A percentile compares a stretch with the other conserved stretches of the same genome.
These are phyloP conservation scores for Aureobasidium musti DNA, from an alignment of 2,329 filamentous ascomycete genomes.

Conservation along the genomic window DNA sequence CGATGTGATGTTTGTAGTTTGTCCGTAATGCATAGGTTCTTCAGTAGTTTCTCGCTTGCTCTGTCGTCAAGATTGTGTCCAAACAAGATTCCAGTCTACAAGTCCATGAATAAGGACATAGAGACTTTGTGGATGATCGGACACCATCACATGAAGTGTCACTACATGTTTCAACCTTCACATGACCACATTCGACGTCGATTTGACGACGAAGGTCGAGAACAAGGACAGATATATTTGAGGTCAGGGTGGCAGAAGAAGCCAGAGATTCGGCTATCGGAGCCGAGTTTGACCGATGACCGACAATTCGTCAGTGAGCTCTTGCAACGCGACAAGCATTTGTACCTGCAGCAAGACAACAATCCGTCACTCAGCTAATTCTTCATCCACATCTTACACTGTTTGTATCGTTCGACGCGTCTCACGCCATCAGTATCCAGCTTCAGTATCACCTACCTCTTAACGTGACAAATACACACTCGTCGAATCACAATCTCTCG, in stretches of 20 bases:
- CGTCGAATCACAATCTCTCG: not conserved
- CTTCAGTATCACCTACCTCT: not conserved
- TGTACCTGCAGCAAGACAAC: not conserved
- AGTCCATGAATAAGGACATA: not conserved
- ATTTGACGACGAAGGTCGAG: not conserved
- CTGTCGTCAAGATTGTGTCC: not conserved
- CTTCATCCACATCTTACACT: not conserved
- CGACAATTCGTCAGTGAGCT: conserved; percentile 15
- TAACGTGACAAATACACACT: not conserved
- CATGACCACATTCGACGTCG: not conserved
- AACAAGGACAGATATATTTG: not conserved
- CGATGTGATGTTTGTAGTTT: not conserved
- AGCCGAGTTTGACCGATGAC: not conserved
- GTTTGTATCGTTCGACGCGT: not conserved
- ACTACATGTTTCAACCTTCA: not conserved
- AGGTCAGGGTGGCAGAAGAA: not conserved
- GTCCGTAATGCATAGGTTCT: not conserved
- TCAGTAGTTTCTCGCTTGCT: not conserved
- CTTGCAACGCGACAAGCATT: conserved; percentile 9
- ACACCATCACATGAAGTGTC: not conserved
- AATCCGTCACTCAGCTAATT: not conserved
- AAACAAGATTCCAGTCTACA: not conserved
- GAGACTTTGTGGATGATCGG: not conserved
- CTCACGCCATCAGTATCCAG: not conserved
- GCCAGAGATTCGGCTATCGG: not conserved